Base-by-base conservation (phyloP, 164 flowering plant species). In the Vitis cinerea region DNA sequence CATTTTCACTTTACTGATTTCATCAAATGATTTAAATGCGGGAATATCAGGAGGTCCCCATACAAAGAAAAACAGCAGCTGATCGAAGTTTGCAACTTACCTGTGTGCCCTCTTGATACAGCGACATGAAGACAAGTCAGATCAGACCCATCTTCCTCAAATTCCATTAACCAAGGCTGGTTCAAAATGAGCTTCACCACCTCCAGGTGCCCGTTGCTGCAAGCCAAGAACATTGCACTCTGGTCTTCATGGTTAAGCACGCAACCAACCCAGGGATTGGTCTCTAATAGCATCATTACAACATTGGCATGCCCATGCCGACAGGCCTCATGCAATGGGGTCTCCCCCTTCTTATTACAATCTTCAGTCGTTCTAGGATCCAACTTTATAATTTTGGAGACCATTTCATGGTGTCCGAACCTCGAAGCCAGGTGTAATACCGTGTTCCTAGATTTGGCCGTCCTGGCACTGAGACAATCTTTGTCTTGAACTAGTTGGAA, bases 311-410 rank as follows among this genome's bases (percentile, higher is more conserved):
- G 29, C n/a, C 75, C 71, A 10, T 47, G 16, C 8, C 72, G 64
- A 51, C 79, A 65, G 2, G 75, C 82, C 23, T 70, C 72, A 8
- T 76, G 74, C 14, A 73, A 19, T 15, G 82, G 79, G 30, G 79
- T 79, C 58, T 79, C 77, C 56, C 47, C 31, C 48, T 55, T 67
- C 63, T n/a, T 55, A 48, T 79, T 79, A 70, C 67, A 64, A 2
- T 47, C 61, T 2, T 37, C 30, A 65, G 59, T 67, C 72, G 76
- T 37, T 1, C 48, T 70, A 3, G 79, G 82, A 30, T 67, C 8
- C 44, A 59, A n/a, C 23, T 67, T 16, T 3, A 79, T 19, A 3
- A 79, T 75, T 54, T 66, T 62, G 10, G 67, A 19, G 12, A 53
- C 75, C 61, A 76, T n/a, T 27, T 61, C 75, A 4, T 19, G 13